Percentiles rank a stretch among this genome's conserved stretches.
Conservation (phyloP, 441 rosid genomes). For the Breynia disticha region DNA sequence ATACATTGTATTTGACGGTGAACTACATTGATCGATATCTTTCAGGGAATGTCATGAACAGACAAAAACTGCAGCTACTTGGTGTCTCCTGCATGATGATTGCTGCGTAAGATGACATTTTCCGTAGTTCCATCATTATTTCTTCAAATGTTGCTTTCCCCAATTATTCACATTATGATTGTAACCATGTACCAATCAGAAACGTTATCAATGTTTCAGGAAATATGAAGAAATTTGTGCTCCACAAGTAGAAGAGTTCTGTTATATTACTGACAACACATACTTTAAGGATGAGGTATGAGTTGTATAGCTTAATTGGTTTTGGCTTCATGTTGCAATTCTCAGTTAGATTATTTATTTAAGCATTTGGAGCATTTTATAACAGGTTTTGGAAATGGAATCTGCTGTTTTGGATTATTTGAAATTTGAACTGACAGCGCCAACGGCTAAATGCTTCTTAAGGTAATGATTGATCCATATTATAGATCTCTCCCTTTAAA, state of each 20-base stretch:
- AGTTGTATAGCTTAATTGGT: neutral
- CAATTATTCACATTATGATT: neutral
- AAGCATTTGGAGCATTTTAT: constrained; percentile 2
- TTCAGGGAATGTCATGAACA: constrained; percentile 67
- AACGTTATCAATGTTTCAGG: constrained; percentile 24
- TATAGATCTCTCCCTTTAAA: neutral
- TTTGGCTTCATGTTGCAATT: no score
- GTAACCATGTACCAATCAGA: neutral
- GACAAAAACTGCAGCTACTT: constrained; percentile 76
- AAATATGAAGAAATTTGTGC: constrained; percentile 93
- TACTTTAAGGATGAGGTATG: constrained; percentile 77
- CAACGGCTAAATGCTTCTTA: constrained; percentile 77
- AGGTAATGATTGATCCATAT: constrained; percentile 33
- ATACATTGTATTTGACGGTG: constrained; percentile 69
- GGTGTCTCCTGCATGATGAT: constrained; percentile 95
- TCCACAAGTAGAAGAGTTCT: constrained; percentile 81
- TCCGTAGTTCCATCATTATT: neutral
- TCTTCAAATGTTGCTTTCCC: no score
- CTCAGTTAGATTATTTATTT: neutral
- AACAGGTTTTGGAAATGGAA: constrained; percentile 89
- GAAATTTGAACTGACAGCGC: constrained; percentile 88
- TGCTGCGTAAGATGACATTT: constrained; percentile 56
- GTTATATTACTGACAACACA: constrained; percentile 91
- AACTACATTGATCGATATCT: constrained; percentile 87
- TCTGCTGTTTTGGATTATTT: constrained; percentile 67